A percentile compares a stretch with the other conserved stretches of the same genome.
These are phyloP conservation scores for Colletotrichum godetiae DNA, from an alignment of 2,329 filamentous ascomycete species.

Conservation along the genomic window DNA sequence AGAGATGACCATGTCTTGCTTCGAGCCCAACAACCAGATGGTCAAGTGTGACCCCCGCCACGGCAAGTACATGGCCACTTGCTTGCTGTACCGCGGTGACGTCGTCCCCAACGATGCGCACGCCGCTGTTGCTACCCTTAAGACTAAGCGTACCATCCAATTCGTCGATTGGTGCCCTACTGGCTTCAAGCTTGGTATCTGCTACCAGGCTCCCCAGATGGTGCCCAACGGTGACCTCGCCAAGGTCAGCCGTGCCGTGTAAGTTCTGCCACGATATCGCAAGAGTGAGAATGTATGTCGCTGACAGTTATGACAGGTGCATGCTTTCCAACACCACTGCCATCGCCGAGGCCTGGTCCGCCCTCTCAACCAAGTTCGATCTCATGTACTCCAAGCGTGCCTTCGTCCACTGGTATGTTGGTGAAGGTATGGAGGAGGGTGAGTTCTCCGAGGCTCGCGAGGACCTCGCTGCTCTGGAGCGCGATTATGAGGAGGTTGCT, in stretches of 20 bases:
- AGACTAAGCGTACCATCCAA: constrained; percentile 99
- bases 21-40: constrained; percentile 99
- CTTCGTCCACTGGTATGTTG: constrained; percentile 99
- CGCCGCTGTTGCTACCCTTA: constrained; percentile 91
- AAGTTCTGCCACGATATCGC: constrained; percentile 59
- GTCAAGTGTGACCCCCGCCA: constrained; percentile 99
- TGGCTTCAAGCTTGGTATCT: constrained; percentile 99
- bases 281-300: background rate
- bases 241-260: constrained; percentile 98
- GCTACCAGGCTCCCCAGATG: constrained; percentile 97
- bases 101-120: constrained; percentile 97
- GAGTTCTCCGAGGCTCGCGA: constrained; percentile 99
- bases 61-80: constrained; percentile 99
- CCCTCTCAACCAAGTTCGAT: constrained; percentile 97
- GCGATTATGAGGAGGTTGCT: constrained; percentile 98
- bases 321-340: constrained; percentile 99
- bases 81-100: constrained; percentile 96
- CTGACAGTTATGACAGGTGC: constrained; percentile 67
- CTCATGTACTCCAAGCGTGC: constrained; percentile 99
- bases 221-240: constrained; percentile 97
- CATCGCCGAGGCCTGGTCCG: constrained; percentile 98
- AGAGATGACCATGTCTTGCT: constrained; percentile 99
- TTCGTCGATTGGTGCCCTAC: constrained; percentile 99
- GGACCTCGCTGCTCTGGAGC: constrained; percentile 96
- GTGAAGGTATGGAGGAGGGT: constrained; percentile 99